Evolutionary conservation across 2,329 filamentous ascomycete species (phyloP).

Genomic region (Arachnomyces sp.): DNA sequence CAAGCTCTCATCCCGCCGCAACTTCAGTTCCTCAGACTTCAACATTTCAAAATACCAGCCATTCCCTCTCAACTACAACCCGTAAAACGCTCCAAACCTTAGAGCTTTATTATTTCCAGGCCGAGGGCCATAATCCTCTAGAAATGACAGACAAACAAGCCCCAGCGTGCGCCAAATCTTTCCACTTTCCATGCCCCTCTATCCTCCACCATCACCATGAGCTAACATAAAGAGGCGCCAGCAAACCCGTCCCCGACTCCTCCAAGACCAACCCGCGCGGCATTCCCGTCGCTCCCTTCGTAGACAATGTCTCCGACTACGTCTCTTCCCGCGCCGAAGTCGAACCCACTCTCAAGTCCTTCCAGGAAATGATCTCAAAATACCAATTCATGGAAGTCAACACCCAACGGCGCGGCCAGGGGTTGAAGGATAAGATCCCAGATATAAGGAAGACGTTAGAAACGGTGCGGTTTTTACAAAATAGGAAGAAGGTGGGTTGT

Average conservation of each 20-base stretch:
- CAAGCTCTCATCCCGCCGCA: not conserved
- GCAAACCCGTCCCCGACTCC: conserved; percentile 12
- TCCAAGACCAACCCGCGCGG: conserved; percentile 37
- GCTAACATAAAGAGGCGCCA: too few relatives aligned
- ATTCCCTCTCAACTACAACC: too few relatives aligned
- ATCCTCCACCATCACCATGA: too few relatives aligned
- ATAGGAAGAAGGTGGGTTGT: conserved; percentile 59
- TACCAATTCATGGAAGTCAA: conserved; percentile 99
- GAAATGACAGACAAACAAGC: conserved; percentile 27
- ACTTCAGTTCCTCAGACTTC: too few relatives aligned
- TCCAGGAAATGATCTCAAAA: conserved; percentile 61
- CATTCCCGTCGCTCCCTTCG: conserved; percentile 40
- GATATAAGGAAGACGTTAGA: conserved; percentile 96
- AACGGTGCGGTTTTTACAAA: conserved; percentile 76
- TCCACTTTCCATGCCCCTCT: not conserved
- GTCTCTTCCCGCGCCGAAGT: conserved; percentile 39
- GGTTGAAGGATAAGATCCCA: conserved; percentile 88
- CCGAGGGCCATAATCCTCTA: too few relatives aligned
- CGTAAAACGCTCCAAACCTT: too few relatives aligned
- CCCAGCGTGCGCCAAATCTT: conserved; percentile 17
- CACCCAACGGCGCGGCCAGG: conserved; percentile 71
- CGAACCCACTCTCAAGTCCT: conserved; percentile 38
- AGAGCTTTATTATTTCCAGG: too few relatives aligned
- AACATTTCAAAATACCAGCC: too few relatives aligned
- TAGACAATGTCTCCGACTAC: conserved; percentile 41